Evolutionary conservation across 345 rosid species (phyloP).

Genomic region (Dovyalis caffra): DNA sequence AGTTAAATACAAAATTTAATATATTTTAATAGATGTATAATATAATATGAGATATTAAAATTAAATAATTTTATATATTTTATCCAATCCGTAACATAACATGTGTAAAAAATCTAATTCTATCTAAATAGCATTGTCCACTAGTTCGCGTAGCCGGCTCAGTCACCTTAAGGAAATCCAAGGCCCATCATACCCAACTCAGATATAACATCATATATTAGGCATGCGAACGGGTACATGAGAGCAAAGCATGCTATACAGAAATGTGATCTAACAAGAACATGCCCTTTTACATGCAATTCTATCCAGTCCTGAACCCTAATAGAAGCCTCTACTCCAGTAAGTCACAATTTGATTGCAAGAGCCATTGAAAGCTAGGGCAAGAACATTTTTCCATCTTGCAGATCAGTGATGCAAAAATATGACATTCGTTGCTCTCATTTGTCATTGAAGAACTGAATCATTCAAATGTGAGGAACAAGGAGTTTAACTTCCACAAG

Average conservation of each 20-base stretch:
- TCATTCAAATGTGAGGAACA: not conserved
- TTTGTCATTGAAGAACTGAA: not conserved
- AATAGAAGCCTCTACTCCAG: not conserved
- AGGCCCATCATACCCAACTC: not conserved
- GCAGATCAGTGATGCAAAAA: not conserved
- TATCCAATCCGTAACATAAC: no score
- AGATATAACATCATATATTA: no score
- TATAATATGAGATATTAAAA: no score
- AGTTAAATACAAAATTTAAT: no score
- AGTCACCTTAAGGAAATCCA: no score
- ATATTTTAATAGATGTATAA: no score
- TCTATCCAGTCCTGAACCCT: not conserved
- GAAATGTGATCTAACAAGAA: not conserved
- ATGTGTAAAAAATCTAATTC: no score
- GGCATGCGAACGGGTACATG: not conserved
- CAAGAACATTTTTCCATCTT: not conserved
- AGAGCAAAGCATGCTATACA: not conserved
- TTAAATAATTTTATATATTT: no score
- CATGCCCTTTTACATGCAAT: not conserved
- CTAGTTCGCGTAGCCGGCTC: not conserved
- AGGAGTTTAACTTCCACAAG: conserved; percentile 63
- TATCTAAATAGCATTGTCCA: no score
- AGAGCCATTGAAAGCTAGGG: not conserved
- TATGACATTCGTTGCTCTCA: not conserved
- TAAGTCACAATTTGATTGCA: not conserved